These are phyloP conservation scores for Asterochloris erici DNA, from an alignment of 139 green algal genomes.

Conservation along the genomic window DNA sequence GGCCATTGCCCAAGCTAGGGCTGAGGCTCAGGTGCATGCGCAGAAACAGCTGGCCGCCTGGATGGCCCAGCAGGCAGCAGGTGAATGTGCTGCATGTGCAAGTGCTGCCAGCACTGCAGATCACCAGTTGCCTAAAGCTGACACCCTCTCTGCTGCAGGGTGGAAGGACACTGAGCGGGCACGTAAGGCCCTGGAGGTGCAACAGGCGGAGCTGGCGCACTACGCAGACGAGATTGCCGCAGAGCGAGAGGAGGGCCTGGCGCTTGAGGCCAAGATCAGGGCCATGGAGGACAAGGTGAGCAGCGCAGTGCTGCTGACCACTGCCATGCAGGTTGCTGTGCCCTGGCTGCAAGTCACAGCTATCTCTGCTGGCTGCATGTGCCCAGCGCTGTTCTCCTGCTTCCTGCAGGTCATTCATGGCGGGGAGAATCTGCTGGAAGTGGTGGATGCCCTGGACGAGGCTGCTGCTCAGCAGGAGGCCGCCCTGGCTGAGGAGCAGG, in stretches of 20 bases:
- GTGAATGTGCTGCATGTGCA: not conserved
- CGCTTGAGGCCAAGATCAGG: conserved; percentile 17
- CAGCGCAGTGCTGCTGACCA: not conserved
- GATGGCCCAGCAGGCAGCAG: conserved; percentile 10
- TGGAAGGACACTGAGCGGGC: conserved; percentile 6
- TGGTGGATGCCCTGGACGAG: conserved; percentile 61
- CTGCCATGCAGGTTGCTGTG: not conserved
- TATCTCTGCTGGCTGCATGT: not conserved
- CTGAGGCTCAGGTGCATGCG: conserved; percentile 3
- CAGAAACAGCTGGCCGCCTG: conserved; percentile 8
- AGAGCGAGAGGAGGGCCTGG: conserved; percentile 4
- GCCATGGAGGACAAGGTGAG: conserved; percentile 23
- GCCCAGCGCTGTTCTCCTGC: not conserved
- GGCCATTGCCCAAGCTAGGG: not conserved
- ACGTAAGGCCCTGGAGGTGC: not conserved
- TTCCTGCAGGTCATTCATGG: conserved; percentile 37
- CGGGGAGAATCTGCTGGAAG: conserved; percentile 66
- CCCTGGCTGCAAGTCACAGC: not conserved
- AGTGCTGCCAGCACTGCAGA: not conserved
- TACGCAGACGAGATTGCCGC: conserved; percentile 16
- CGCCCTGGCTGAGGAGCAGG: conserved; percentile 5
- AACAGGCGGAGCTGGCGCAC: conserved; percentile 17
- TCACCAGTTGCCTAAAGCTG: not conserved
- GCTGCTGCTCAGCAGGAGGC: conserved; percentile 54
- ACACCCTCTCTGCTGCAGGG: not conserved